Base-by-base conservation (phyloP, 768 basidiomycete species). In the Podaxis sp. region DNA sequence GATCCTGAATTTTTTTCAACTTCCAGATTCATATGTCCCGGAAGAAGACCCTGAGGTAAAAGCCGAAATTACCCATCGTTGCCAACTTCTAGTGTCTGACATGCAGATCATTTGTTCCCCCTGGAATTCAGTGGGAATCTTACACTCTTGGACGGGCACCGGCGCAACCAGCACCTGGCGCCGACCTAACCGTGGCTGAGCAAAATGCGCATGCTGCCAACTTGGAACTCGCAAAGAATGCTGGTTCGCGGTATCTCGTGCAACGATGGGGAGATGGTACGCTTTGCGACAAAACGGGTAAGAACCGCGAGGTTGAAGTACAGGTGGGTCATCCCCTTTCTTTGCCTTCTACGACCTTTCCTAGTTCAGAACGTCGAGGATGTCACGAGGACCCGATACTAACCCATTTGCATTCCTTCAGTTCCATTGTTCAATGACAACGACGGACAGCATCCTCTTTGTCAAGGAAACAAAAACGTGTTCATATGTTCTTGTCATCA, bases 351-450 rank as follows among this genome's bases (percentile, higher is more conserved):
- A 58, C 54, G 49, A 37, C 46, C 43, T 57, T 57, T 53, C 37
- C 29, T 25, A 33, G 40, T 57, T 59, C 55, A 46, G 51, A 15
- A 29, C 50, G 33, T 40, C 24, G 40, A 25, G n/a, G 50, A 52
- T 55, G 46, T 65, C 56, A 62, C 57, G 68, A 64, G 66, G 66
- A 54, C 61, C 33, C 60, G 60, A 63, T 54, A 24, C 57, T 66
- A 55, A 61, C 53, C 17, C 13, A n/a, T 61, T 57, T 46, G 63
- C 63, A 67, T 68, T 68, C 66, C 67, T 63, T 68, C 72, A 96
- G 92, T 96, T 94, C 73, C 95, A 98, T 75, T 98, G 95, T 75
- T 93, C 93, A 65, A 93, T 94, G 92, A 90, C 91, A 57, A 93
- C 91, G 80, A 86, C 91, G 46, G 95, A 98, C 77, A 86, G 85